These are phyloP conservation scores for Scolecobasidium constrictum DNA, from an alignment of 2,329 filamentous ascomycete genomes.

Conservation along the genomic window DNA sequence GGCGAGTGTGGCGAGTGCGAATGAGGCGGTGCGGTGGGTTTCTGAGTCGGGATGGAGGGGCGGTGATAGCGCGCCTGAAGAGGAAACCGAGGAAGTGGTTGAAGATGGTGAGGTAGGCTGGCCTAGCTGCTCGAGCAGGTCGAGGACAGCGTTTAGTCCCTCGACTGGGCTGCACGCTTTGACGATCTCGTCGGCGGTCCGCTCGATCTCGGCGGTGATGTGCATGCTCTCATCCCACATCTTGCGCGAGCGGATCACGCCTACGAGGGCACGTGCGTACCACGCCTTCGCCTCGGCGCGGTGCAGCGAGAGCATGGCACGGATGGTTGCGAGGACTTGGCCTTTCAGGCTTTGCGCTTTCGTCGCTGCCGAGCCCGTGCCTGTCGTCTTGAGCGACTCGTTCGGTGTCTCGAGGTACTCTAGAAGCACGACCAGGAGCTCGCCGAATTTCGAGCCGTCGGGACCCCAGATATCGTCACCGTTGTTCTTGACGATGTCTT, in stretches of 20 bases:
- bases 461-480: slow-evolving; percentile 47
- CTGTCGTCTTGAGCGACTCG: slow-evolving; percentile 16
- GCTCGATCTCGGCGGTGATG: slow-evolving; percentile 63
- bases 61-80: slow-evolving; percentile 22
- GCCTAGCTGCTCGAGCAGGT: slow-evolving; percentile 21
- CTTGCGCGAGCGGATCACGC: slow-evolving; percentile 53
- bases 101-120: slow-evolving; percentile 7
- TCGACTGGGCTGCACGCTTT: slow-evolving; percentile 52
- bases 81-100: slow-evolving; percentile 17
- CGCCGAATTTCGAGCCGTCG: slow-evolving; percentile 59
- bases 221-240: slow-evolving; percentile 59
- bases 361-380: slow-evolving; percentile 36
- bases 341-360: slow-evolving; percentile 64
- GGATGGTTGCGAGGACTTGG: slow-evolving; percentile 63
- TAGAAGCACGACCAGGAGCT: slow-evolving; percentile 57
- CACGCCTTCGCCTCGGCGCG: slow-evolving; percentile 56
- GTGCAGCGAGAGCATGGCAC: slow-evolving; percentile 58
- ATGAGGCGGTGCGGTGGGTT: slow-evolving; percentile 21
- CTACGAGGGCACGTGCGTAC: slow-evolving; percentile 55
- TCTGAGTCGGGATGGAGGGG: slow-evolving; percentile 12
- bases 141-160: slow-evolving; percentile 26
- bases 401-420: slow-evolving; percentile 56
- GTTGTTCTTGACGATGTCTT: slow-evolving; percentile 58
- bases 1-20: slow-evolving; percentile 29
- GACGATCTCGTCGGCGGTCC: slow-evolving; percentile 62